Evolutionary conservation across 768 basidiomycete genomes (phyloP).

Genomic region (Russula compacta): DNA sequence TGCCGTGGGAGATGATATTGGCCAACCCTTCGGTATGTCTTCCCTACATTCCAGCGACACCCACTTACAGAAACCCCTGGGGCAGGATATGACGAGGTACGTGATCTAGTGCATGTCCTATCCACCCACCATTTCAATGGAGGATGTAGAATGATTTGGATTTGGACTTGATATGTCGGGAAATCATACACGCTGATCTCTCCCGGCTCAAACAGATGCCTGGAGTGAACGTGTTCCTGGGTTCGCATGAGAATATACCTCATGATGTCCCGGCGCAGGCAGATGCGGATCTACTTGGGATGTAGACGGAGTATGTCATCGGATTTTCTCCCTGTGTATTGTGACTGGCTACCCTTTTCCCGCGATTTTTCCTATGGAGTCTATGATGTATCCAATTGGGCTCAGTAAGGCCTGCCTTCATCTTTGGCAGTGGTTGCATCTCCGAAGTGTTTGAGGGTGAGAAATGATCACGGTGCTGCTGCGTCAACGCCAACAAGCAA

Average conservation of each 20-base stretch:
- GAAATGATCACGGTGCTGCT: background rate
- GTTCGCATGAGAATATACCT: constrained; percentile 15
- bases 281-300: constrained; percentile 1
- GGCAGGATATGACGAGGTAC: constrained; percentile 51
- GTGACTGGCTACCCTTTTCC: background rate
- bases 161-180: constrained; percentile 52
- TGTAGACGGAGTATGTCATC: constrained; percentile 4
- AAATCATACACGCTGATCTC: constrained; percentile 49
- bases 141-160: constrained; percentile 52
- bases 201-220: constrained; percentile 43
- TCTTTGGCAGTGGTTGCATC: too few species aligned
- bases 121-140: background rate
- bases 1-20: constrained; percentile 62
- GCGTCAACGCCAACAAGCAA: background rate
- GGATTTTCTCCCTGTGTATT: background rate
- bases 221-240: constrained; percentile 41
- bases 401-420: background rate
- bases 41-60: background rate
- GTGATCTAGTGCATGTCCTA: constrained; percentile 13
- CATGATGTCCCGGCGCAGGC: background rate
- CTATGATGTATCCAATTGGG: background rate
- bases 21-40: constrained; percentile 53
- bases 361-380: background rate
- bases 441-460: too few species aligned
- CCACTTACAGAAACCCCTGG: background rate